A percentile compares a stretch with the other conserved stretches of the same genome.
Conservation (phyloP, 352 stramenopile genomes). For the Phytopythium litorale region DNA sequence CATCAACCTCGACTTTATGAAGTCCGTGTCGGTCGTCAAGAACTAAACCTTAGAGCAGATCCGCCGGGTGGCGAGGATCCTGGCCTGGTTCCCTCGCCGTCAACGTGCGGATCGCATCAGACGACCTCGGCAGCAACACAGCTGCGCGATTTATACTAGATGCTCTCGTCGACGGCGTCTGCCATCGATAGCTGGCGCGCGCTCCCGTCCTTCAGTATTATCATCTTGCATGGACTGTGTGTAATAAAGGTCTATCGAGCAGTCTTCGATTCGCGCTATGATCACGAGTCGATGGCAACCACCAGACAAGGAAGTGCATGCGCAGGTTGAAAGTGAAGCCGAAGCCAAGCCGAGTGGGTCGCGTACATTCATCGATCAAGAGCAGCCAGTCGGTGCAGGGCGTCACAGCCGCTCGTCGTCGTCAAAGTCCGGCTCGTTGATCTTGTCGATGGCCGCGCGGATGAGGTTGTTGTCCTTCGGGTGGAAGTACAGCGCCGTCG, state of each 20-base stretch:
- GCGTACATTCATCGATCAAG: background rate
- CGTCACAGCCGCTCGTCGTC: slow-evolving; percentile 48
- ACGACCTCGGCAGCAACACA: background rate
- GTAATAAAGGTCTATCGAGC: slow-evolving; percentile 1
- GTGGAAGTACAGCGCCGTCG: slow-evolving; percentile 95
- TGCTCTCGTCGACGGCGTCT: background rate
- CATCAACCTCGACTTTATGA: slow-evolving; percentile 84
- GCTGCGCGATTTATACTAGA: slow-evolving; percentile 1
- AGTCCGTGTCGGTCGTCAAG: slow-evolving; percentile 29
- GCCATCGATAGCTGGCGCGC: background rate
- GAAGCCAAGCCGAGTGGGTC: background rate
- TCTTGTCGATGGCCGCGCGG: slow-evolving; percentile 94
- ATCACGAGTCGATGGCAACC: background rate
- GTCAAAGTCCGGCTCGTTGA: slow-evolving; percentile 67
- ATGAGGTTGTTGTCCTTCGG: slow-evolving; percentile 97
- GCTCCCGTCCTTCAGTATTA: background rate
- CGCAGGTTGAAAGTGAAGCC: no score
- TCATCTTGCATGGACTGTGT: background rate
- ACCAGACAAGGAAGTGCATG: no score
- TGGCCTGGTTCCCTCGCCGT: background rate
- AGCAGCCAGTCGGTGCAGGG: background rate
- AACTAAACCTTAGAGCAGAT: slow-evolving; percentile 1
- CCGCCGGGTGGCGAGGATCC: background rate
- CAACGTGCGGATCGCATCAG: background rate
- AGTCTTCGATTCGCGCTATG: background rate